Conservation (phyloP, 495 filamentous ascomycete genomes). For the Penicillium coffeae region DNA sequence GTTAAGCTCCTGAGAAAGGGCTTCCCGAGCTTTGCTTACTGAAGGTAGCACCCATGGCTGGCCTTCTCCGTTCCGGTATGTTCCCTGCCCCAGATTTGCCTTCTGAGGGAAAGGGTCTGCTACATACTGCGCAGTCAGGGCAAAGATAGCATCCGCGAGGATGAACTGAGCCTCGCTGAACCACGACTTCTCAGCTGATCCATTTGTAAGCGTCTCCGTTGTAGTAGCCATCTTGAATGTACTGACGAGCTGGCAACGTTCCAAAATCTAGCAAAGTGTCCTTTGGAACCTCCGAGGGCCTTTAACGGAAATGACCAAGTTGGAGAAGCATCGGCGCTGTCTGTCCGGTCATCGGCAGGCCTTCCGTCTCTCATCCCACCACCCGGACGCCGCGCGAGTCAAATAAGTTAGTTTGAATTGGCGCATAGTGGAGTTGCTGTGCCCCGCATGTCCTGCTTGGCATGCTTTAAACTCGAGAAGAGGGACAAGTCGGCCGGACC, state of each 20-base stretch:
- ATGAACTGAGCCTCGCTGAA: conserved; percentile 24
- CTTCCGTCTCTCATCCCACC: neutral
- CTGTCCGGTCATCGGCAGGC: neutral
- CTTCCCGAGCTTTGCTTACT: conserved; percentile 19
- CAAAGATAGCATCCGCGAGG: conserved; percentile 36
- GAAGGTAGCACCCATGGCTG: conserved; percentile 41
- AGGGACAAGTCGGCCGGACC: neutral
- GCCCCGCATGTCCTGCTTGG: neutral
- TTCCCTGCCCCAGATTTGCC: conserved; percentile 35
- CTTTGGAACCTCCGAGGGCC: no score
- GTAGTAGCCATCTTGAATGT: neutral
- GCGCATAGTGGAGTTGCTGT: neutral
- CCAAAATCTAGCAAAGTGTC: no score
- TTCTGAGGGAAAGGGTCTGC: conserved; percentile 27
- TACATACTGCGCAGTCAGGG: conserved; percentile 27
- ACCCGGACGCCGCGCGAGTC: neutral
- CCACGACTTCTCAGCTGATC: conserved; percentile 5
- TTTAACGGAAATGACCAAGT: no score
- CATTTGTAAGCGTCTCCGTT: neutral
- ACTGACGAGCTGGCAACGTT: no score
- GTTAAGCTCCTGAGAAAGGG: conserved; percentile 8
- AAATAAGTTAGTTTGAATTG: neutral
- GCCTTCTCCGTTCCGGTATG: conserved; percentile 37
- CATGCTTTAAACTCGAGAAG: no score
- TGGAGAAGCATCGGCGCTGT: neutral